Evolutionary conservation across 2,329 filamentous ascomycete genomes (phyloP).

Genomic region (Microsporum audouinii): DNA sequence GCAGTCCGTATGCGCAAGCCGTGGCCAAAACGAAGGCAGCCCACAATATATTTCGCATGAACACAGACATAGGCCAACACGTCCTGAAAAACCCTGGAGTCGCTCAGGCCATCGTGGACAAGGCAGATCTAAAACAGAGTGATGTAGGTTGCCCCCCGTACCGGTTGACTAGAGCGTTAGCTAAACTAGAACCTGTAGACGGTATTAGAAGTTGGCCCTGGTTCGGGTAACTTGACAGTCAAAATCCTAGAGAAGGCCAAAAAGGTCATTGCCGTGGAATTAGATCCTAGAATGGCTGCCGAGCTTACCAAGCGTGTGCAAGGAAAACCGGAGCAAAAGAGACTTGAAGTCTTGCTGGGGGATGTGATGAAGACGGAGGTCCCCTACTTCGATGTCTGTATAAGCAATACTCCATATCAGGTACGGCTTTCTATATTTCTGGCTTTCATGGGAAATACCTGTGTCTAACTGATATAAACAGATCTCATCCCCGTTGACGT

Average conservation of each 20-base stretch:
- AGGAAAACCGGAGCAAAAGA: conserved; percentile 70
- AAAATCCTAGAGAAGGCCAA: conserved; percentile 80
- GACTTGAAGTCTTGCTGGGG: conserved; percentile 76
- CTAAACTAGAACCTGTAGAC: conserved; percentile 36
- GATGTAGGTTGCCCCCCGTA: conserved; percentile 38
- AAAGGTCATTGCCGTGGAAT: conserved; percentile 73
- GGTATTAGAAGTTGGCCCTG: conserved; percentile 85
- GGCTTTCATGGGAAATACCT: not conserved
- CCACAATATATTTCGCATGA: conserved; percentile 96
- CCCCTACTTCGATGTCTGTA: conserved; percentile 71
- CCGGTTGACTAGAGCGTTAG: not conserved
- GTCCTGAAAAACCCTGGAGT: conserved; percentile 89
- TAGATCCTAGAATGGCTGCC: conserved; percentile 93
- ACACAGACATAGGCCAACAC: conserved; percentile 78
- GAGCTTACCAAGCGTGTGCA: conserved; percentile 91
- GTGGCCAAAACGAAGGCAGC: conserved; percentile 40
- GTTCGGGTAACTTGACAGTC: conserved; percentile 79
- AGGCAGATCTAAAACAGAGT: conserved; percentile 80
- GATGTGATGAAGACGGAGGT: conserved; percentile 86
- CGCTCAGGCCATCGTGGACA: conserved; percentile 69
- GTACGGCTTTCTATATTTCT: conserved; percentile 26
- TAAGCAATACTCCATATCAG: conserved; percentile 64
- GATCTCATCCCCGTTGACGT: conserved; percentile 85
- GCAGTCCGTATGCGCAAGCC: conserved; percentile 31
- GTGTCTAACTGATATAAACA: conserved; percentile 23